Evolutionary conservation across 1,284 basidiomycete species (phyloP).

Genomic region (Sporisorium scitamineum): DNA sequence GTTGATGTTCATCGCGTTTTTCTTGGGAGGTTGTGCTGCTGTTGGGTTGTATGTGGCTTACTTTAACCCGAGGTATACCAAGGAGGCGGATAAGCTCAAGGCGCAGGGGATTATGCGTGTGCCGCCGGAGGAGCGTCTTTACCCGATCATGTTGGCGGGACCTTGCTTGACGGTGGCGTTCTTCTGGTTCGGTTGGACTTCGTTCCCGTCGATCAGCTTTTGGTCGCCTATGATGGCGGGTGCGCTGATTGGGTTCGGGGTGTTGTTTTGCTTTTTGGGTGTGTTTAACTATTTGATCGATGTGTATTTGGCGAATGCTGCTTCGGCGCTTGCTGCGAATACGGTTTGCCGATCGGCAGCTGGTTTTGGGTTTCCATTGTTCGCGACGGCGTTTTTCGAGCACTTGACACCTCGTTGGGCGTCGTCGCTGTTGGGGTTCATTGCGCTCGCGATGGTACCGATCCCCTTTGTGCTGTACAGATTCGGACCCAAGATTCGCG

Average conservation of each 20-base stretch:
- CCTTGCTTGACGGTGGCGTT: conserved; percentile 69
- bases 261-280: conserved; percentile 75
- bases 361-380: conserved; percentile 74
- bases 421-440: conserved; percentile 79
- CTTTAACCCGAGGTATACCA: conserved; percentile 60
- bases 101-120: conserved; percentile 55
- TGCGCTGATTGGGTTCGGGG: conserved; percentile 69
- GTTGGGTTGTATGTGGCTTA: conserved; percentile 50
- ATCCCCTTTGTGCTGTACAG: conserved; percentile 74
- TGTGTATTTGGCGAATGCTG: conserved; percentile 72
- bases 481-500: conserved; percentile 71
- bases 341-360: conserved; percentile 77
- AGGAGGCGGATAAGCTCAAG: conserved; percentile 45
- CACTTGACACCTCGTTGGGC: conserved; percentile 79
- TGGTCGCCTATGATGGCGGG: conserved; percentile 72
- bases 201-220: conserved; percentile 67
- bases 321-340: conserved; percentile 75
- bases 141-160: conserved; percentile 63
- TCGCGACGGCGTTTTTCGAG: conserved; percentile 73
- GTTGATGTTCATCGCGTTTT: conserved; percentile 68
- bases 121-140: conserved; percentile 63
- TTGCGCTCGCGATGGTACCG: conserved; percentile 78
- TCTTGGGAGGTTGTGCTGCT: conserved; percentile 59
- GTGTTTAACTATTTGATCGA: conserved; percentile 73
- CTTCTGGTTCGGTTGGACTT: conserved; percentile 69